These are phyloP conservation scores for Myriosclerotinia duriaeana DNA, from an alignment of 2,329 filamentous ascomycete genomes.

Conservation along the genomic window DNA sequence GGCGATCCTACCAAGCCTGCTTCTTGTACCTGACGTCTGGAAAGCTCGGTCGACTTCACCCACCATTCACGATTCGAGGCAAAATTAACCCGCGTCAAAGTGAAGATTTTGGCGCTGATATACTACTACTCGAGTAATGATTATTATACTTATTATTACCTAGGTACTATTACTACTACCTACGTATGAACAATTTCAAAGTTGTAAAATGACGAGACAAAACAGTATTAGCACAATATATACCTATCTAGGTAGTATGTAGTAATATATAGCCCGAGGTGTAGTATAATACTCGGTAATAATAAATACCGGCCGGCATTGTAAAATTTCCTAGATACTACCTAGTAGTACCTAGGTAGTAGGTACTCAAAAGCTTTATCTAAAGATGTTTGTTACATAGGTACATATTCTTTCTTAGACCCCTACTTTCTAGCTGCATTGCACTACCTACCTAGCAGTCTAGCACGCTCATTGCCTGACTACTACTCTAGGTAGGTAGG, in stretches of 20 bases:
- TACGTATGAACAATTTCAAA: too few relatives aligned
- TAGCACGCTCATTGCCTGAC: neutral
- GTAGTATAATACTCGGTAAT: too few relatives aligned
- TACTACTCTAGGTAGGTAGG: too few relatives aligned
- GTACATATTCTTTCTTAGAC: too few relatives aligned
- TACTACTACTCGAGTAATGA: neutral
- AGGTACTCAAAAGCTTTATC: neutral
- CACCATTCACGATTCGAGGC: slow-evolving; percentile 16
- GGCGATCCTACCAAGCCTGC: slow-evolving; percentile 11
- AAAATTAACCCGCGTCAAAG: neutral
- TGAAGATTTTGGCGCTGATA: neutral
- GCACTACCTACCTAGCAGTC: neutral
- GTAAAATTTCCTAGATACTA: too few relatives aligned
- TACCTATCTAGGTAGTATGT: too few relatives aligned
- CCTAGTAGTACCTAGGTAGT: neutral
- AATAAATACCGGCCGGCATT: too few relatives aligned
- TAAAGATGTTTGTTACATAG: too few relatives aligned
- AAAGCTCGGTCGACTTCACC: slow-evolving; percentile 3
- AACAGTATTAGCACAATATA: too few relatives aligned
- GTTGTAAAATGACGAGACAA: too few relatives aligned
- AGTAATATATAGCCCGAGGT: too few relatives aligned
- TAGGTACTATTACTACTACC: neutral
- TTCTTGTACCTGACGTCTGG: slow-evolving; percentile 23
- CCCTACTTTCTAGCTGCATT: neutral
- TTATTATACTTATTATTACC: too few relatives aligned